phyloP scores from a whole-genome alignment of 1,284 basidiomycete species.

The Pulveroboletus sp. region DNA sequence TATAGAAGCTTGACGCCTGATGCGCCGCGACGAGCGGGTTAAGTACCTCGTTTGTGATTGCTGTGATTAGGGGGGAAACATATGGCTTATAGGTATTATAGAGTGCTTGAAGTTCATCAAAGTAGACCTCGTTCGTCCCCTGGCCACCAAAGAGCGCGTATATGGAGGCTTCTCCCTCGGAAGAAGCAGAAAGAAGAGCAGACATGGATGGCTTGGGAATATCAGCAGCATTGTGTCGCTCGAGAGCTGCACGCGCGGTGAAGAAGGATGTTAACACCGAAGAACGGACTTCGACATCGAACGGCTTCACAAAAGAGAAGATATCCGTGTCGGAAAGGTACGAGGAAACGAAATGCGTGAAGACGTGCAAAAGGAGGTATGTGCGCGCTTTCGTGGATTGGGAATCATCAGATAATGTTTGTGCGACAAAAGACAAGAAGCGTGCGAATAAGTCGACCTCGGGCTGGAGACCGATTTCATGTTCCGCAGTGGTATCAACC shows the following conservation, averaged over 20 bases:
- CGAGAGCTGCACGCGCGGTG: conserved; percentile 72
- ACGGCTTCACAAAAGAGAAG: conserved; percentile 77
- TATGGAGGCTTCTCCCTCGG: conserved; percentile 73
- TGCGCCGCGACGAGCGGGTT: conserved; percentile 70
- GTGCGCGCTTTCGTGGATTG: conserved; percentile 59
- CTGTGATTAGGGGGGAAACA: conserved; percentile 69
- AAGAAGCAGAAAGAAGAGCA: conserved; percentile 75
- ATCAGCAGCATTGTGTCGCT: conserved; percentile 56
- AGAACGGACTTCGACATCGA: conserved; percentile 77
- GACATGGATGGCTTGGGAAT: conserved; percentile 70
- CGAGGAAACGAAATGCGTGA: conserved; percentile 77
- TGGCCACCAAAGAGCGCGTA: conserved; percentile 99
- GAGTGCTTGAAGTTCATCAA: conserved; percentile 91
- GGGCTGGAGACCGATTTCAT: conserved; percentile 60
- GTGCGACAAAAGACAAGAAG: conserved; percentile 75
- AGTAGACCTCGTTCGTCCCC: conserved; percentile 97
- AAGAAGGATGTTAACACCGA: conserved; percentile 82
- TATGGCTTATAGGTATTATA: conserved; percentile 92
- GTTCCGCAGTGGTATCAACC: conserved; percentile 51
- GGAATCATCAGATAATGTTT: conserved; percentile 56
- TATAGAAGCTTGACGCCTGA: conserved; percentile 69
- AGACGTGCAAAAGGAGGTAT: conserved; percentile 70
- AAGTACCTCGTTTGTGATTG: conserved; percentile 69
- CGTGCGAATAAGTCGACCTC: conserved; percentile 77
- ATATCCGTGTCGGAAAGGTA: conserved; percentile 78